phyloP scores from a whole-genome alignment of 768 basidiomycete species.

The Kwoniella europaea region DNA sequence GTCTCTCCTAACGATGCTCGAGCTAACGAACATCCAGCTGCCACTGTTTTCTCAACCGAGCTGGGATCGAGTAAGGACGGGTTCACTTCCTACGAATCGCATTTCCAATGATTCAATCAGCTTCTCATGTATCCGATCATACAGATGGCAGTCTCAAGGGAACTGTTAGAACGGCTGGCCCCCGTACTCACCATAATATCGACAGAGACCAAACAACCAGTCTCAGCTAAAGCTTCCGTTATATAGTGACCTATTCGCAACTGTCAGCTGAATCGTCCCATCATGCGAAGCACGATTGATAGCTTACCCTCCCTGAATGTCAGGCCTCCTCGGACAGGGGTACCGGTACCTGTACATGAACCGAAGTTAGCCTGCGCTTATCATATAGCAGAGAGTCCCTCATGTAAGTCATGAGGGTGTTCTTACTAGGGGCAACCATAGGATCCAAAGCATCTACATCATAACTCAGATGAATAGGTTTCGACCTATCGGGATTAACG shows the following conservation, averaged over 20 bases:
- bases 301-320: constrained; percentile 86
- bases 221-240: constrained; percentile 89
- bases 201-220: constrained; percentile 84
- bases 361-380: too few relatives aligned
- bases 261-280: not conserved
- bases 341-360: constrained; percentile 51
- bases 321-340: constrained; percentile 86
- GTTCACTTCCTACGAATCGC: constrained; percentile 78
- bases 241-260: constrained; percentile 74
- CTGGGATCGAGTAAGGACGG: constrained; percentile 80
- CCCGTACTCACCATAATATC: constrained; percentile 80
- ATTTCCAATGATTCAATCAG: constrained; percentile 1
- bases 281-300: not conserved
- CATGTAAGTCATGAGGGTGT: not conserved
- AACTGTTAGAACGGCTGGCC: not conserved
- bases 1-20: constrained; percentile 58
- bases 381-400: not conserved
- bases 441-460: constrained; percentile 96
- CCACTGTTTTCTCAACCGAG: constrained; percentile 83
- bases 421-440: constrained; percentile 80
- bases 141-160: not conserved
- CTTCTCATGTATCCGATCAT: not conserved
- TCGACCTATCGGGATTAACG: constrained; percentile 80
- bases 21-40: constrained; percentile 60
- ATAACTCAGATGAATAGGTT: constrained; percentile 92